These are phyloP conservation scores for Rosa hybrid DNA, from an alignment of 331 rosid genomes.

Conservation along the genomic window DNA sequence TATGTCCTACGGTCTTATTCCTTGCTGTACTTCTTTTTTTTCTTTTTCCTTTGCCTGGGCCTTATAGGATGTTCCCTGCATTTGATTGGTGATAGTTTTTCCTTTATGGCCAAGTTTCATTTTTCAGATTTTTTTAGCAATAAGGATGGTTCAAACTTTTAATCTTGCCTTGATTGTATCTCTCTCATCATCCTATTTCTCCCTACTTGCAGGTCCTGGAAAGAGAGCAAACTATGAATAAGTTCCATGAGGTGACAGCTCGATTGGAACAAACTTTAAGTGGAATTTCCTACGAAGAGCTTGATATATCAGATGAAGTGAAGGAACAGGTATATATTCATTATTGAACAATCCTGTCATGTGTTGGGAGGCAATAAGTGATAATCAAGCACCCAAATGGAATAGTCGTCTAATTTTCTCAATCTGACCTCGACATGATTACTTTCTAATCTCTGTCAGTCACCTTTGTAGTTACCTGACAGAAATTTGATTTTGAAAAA, in stretches of 20 bases:
- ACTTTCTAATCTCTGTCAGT: conserved; percentile 1
- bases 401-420: neutral
- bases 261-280: conserved; percentile 73
- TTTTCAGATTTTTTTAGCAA: neutral
- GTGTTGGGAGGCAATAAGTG: conserved; percentile 6
- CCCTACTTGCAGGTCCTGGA: conserved; percentile 66
- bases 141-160: conserved; percentile 10
- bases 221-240: conserved; percentile 67
- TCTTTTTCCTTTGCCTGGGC: neutral
- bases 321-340: conserved; percentile 76
- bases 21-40: neutral
- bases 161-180: conserved; percentile 28
- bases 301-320: conserved; percentile 97
- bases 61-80: neutral
- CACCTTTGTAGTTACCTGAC: neutral
- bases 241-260: conserved; percentile 66
- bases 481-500: neutral
- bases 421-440: neutral
- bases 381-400: neutral
- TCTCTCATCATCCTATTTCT: conserved; percentile 7
- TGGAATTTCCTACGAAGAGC: conserved; percentile 63
- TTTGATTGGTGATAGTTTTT: neutral
- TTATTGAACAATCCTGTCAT: neutral
- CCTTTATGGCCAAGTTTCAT: neutral
- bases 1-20: neutral